A percentile compares a stretch with the other conserved stretches of the same genome.
These are phyloP conservation scores for Aspergillus kassunensis DNA, from an alignment of 495 filamentous ascomycete species.

Conservation along the genomic window DNA sequence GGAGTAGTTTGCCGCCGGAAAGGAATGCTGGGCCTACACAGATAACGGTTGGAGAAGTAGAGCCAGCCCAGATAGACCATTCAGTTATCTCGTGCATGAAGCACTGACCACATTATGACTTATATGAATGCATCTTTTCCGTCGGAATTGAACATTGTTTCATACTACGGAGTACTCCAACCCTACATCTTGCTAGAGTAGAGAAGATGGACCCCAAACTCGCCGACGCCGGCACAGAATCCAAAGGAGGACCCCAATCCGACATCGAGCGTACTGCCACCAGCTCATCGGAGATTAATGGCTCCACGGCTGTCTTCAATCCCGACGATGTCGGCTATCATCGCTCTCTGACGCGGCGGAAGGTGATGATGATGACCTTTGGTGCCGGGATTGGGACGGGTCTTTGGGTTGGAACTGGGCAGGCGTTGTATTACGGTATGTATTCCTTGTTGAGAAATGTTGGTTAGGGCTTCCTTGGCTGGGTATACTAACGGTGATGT, in stretches of 20 bases:
- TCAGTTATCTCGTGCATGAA: too few relatives aligned
- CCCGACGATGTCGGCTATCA: conserved; percentile 22
- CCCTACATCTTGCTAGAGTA: too few relatives aligned
- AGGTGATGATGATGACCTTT: conserved; percentile 36
- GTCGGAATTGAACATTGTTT: too few relatives aligned
- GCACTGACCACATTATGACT: too few relatives aligned
- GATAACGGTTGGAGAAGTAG: not conserved
- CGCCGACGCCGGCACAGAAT: too few relatives aligned
- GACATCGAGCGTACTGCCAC: not conserved
- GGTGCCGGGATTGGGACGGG: conserved; percentile 29
- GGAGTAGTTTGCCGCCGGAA: not conserved
- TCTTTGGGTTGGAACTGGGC: conserved; percentile 24
- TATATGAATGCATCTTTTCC: not conserved
- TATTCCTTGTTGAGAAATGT: not conserved
- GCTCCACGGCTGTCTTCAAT: not conserved
- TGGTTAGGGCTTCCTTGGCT: not conserved
- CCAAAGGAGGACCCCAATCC: not conserved
- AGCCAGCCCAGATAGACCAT: not conserved
- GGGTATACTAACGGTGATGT: not conserved
- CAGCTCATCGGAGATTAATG: not conserved
- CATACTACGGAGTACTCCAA: too few relatives aligned
- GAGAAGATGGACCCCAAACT: too few relatives aligned
- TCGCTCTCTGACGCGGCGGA: conserved; percentile 25
- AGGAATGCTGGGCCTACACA: not conserved
- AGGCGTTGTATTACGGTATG: conserved; percentile 27